Evolutionary conservation across 306 rosid species (phyloP).

Genomic region (apple (Malus domestica)): ASM211411v1 NC_041795.1:4130001-4130500

Average conservation of each 20-base stretch:
- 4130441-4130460: not conserved
- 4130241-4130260: not conserved
- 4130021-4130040: slow-evolving; percentile 85
- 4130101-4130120: not conserved
- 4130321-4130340: not conserved
- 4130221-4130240: not conserved
- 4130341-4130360: not conserved
- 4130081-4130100: slow-evolving; percentile 54
- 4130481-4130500: not conserved
- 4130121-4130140: not conserved
- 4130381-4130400: not conserved
- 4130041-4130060: slow-evolving; percentile 95
- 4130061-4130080: slow-evolving; percentile 96
- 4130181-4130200: not conserved
- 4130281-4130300: slow-evolving; percentile 10
- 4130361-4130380: not conserved
- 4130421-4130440: not conserved
- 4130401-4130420: not conserved
- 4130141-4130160: not conserved
- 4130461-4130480: not conserved
- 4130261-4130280: not conserved
- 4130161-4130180: not conserved
- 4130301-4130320: not conserved
- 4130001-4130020: slow-evolving; percentile 80
- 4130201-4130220: not conserved